phyloP scores from a whole-genome alignment of 192 early-diverging fungal genomes.

The Coemansia sp. region DNA sequence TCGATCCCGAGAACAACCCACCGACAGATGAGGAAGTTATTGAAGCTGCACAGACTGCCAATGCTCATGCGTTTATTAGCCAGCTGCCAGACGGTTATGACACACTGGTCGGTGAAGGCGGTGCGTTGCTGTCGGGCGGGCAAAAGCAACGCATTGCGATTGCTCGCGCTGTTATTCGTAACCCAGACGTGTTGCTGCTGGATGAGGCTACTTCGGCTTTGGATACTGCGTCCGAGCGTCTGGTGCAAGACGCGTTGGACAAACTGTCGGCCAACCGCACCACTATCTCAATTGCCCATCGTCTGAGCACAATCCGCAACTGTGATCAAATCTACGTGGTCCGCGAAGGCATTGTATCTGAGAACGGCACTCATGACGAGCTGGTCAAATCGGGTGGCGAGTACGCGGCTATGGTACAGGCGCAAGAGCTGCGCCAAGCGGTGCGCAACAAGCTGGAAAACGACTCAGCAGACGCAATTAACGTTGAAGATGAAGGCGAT shows the following conservation, averaged over 20 bases:
- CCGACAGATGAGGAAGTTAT: conserved; percentile 72
- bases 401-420: conserved; percentile 53
- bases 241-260: conserved; percentile 81
- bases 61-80: conserved; percentile 71
- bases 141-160: conserved; percentile 96
- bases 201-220: conserved; percentile 89
- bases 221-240: conserved; percentile 72
- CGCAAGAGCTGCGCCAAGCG: conserved; percentile 83
- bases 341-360: conserved; percentile 18
- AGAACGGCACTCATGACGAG: conserved; percentile 76
- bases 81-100: conserved; percentile 72
- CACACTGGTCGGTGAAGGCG: conserved; percentile 81
- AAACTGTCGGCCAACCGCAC: conserved; percentile 65
- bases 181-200: conserved; percentile 78
- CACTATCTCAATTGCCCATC: background rate
- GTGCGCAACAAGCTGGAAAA: conserved; percentile 31
- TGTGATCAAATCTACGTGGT: background rate
- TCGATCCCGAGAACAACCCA: conserved; percentile 49
- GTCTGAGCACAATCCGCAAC: conserved; percentile 65
- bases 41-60: conserved; percentile 61
- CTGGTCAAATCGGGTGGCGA: conserved; percentile 67
- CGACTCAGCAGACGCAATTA: background rate
- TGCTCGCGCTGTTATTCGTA: conserved; percentile 84
- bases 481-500: conserved; percentile 11
- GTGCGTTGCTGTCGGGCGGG: conserved; percentile 78